These are phyloP conservation scores for Pleurotus citrinopileatus DNA, from an alignment of 768 basidiomycete species.

Conservation along the genomic window DNA sequence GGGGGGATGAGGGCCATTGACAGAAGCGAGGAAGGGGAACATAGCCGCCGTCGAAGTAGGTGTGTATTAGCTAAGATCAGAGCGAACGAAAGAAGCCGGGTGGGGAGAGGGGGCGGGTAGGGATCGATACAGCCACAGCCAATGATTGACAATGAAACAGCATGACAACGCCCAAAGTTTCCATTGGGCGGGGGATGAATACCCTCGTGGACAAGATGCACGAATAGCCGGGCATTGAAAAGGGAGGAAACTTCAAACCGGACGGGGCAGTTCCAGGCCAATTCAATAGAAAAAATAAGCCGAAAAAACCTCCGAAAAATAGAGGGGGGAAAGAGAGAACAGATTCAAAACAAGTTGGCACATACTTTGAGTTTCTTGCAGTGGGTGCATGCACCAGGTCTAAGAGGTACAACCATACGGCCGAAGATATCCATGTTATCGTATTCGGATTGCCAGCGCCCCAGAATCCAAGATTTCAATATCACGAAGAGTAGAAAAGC, in stretches of 20 bases:
- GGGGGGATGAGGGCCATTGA: background rate
- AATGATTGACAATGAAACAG: constrained; percentile 3
- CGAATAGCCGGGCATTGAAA: no score
- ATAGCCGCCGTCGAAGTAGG: constrained; percentile 5
- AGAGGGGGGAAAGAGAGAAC: constrained; percentile 14
- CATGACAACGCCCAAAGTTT: background rate
- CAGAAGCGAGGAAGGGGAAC: constrained; percentile 5
- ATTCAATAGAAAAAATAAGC: constrained; percentile 13
- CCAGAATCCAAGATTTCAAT: no score
- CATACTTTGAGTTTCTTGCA: constrained; percentile 87
- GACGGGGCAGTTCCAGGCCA: no score
- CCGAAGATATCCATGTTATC: background rate
- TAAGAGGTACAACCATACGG: constrained; percentile 23
- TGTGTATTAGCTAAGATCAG: constrained; percentile 6
- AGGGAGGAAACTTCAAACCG: no score
- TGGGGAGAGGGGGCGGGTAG: background rate
- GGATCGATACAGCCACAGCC: constrained; percentile 7
- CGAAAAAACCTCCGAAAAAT: constrained; percentile 13
- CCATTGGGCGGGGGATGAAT: no score
- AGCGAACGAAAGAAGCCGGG: constrained; percentile 2
- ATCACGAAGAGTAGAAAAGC: no score
- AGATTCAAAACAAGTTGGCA: no score
- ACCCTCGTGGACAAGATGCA: no score
- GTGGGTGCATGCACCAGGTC: constrained; percentile 80
- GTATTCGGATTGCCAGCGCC: no score